Conservation (phyloP, 768 basidiomycete genomes). For the Rhizopogon sp. region DNA sequence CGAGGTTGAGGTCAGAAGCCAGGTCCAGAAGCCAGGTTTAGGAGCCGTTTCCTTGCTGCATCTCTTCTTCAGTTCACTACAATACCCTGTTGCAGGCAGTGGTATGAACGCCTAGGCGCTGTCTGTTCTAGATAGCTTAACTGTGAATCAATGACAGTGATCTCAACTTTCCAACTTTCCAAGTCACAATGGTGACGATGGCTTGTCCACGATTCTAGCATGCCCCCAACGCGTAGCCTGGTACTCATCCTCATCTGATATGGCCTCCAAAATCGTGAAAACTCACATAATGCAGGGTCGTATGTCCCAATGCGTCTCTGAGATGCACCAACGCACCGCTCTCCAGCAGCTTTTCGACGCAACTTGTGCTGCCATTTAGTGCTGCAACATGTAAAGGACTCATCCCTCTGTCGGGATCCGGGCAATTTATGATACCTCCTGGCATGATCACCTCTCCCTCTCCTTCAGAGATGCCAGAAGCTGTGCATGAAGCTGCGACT, state of each 20-base stretch:
- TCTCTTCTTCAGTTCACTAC: background rate
- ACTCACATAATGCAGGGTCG: conserved; percentile 76
- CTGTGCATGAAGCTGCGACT: conserved; percentile 6
- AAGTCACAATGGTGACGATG: too few relatives aligned
- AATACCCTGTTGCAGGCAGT: too few relatives aligned
- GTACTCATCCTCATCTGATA: background rate
- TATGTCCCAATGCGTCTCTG: conserved; percentile 76
- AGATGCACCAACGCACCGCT: conserved; percentile 81
- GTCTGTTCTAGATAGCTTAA: too few relatives aligned
- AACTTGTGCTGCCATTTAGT: conserved; percentile 50
- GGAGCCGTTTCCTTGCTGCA: conserved; percentile 42
- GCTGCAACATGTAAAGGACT: conserved; percentile 79
- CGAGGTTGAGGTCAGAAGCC: conserved; percentile 69
- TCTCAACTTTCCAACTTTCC: too few relatives aligned
- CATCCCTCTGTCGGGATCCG: conserved; percentile 68
- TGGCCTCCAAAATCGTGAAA: background rate
- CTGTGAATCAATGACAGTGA: too few relatives aligned
- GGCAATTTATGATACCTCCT: conserved; percentile 69
- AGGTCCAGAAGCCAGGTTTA: conserved; percentile 48
- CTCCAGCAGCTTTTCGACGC: conserved; percentile 48
- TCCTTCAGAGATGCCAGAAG: conserved; percentile 19
- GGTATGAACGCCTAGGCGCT: too few relatives aligned
- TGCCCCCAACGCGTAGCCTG: conserved; percentile 77
- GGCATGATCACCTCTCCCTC: conserved; percentile 30
- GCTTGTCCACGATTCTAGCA: conserved; percentile 46